These are phyloP conservation scores for Aspergillus carbonarius DNA, from an alignment of 2,329 filamentous ascomycete species.

Conservation along the genomic window DNA sequence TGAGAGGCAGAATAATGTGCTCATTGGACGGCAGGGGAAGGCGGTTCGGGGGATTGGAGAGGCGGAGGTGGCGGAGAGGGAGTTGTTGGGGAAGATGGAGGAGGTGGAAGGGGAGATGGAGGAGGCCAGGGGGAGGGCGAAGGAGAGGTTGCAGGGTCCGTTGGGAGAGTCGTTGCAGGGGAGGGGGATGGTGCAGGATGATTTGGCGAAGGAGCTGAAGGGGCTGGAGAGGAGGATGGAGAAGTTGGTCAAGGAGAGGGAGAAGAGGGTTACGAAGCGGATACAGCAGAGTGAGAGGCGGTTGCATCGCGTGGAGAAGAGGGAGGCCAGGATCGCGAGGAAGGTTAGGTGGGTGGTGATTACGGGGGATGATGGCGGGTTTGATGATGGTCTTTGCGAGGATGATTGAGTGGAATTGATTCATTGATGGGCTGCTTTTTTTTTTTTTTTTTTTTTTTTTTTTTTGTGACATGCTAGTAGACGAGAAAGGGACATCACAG, in stretches of 20 bases:
- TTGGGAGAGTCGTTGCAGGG: conserved; percentile 14
- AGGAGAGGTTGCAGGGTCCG: conserved; percentile 9
- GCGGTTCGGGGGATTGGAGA: conserved; percentile 2
- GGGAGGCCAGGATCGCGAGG: conserved; percentile 11
- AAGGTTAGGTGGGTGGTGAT: conserved; percentile 17
- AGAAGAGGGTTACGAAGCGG: conserved; percentile 9
- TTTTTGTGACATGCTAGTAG: not conserved
- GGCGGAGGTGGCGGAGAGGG: conserved; percentile 5
- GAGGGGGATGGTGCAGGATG: conserved; percentile 9
- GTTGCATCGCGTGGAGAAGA: conserved; percentile 10
- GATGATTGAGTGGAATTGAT: not conserved
- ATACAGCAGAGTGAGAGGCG: conserved; percentile 7
- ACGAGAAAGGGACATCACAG: conserved; percentile 31
- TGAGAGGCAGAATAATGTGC: conserved; percentile 5
- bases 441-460: too few species aligned
- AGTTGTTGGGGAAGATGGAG: conserved; percentile 7
- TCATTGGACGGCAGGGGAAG: conserved; percentile 7
- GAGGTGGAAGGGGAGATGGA: conserved; percentile 6
- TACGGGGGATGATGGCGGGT: conserved; percentile 16
- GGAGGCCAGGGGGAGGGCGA: conserved; percentile 2
- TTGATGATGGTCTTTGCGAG: conserved; percentile 12
- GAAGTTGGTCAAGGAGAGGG: conserved; percentile 7
- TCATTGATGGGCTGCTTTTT: too few species aligned
- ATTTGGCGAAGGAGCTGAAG: conserved; percentile 12
- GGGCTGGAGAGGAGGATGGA: conserved; percentile 6